Base-by-base conservation (phyloP, 208 protist genomes). In the Leishmania braziliensis region DNA sequence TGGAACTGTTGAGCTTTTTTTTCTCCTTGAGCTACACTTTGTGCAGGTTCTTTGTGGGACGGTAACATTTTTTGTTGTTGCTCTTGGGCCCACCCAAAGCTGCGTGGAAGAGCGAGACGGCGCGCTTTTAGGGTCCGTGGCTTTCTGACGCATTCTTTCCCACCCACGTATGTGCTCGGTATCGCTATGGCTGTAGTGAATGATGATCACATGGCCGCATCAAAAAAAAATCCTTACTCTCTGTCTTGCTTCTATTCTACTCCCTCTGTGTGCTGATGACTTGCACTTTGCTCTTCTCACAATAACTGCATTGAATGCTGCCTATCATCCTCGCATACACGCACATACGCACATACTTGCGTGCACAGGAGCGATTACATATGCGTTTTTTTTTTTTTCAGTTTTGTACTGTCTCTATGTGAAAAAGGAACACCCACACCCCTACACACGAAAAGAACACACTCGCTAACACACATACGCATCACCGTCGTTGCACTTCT, bases 231-330 rank as follows among this genome's bases (percentile, higher is more conserved):
- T 75, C 48, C 29, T 66, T 58, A 5, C 62, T 78, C 60, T 82
- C 72, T 85, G 78, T 68, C 54, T 56, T 4, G 12, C 48, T 69
- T 48, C 51, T 69, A 54, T 71, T 62, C 70, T 80, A 83, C 65
- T 72, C 48, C 58, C 66, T 74, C 72, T 43, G 29, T 23, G 39
- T 20, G 39, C 39, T 33, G 39, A 48, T 20, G 39, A 71, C 33
- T 50, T 29, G 16, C 39, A 26, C 66, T 12, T 71, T 71, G 66
- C 14, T 20, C 6, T 26, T 23, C n/a, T 75, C 39, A 36, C 62
- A 68, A 43, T 43, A 6, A 46, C 39, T 5, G 26, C 12, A 23
- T 10, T 39, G 48, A 9, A 10, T 8, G 12, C 20, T n/a, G 39
- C 26, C 50, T 0, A 56, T 54, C 39, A 43, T 9, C 53, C 39